These are phyloP conservation scores for Phytophthora rubi DNA, from an alignment of 352 stramenopile genomes.

Conservation along the genomic window DNA sequence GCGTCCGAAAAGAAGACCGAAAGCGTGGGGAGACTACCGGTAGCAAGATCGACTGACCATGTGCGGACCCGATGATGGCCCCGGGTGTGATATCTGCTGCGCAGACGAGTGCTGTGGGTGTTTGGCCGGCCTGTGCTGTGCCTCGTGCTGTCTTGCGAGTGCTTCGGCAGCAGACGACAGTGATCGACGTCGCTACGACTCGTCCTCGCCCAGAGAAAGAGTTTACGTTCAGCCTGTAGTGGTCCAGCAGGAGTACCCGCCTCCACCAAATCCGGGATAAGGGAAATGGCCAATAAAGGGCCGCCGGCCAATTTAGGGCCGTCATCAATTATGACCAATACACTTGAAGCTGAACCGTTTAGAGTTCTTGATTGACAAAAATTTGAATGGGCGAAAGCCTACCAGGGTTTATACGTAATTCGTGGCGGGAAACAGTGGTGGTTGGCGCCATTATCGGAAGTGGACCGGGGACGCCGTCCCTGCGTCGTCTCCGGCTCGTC, in stretches of 20 bases:
- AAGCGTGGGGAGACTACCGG: not conserved
- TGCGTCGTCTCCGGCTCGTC: not conserved
- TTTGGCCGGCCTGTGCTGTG: constrained; percentile 31
- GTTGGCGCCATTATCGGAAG: not conserved
- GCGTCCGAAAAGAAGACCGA: constrained; percentile 1
- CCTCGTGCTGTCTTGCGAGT: constrained; percentile 33
- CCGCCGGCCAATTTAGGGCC: too few species aligned
- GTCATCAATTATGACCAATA: too few species aligned
- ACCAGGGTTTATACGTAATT: too few species aligned
- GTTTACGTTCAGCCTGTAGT: constrained; percentile 39
- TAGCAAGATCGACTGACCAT: constrained; percentile 5
- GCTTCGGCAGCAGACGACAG: constrained; percentile 26
- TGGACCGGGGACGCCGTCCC: not conserved
- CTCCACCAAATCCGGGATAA: not conserved
- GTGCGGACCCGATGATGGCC: constrained; percentile 29
- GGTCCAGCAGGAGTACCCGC: constrained; percentile 22
- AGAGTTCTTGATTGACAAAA: too few species aligned
- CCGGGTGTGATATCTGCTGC: constrained; percentile 19
- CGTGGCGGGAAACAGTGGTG: too few species aligned
- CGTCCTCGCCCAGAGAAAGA: constrained; percentile 14
- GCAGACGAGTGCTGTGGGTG: constrained; percentile 35
- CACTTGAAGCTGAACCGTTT: too few species aligned
- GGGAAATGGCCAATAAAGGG: too few species aligned
- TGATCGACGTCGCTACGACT: constrained; percentile 25
- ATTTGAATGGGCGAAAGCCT: too few species aligned